These are phyloP conservation scores for Tetrahymena elliotti DNA, from an alignment of 73 alveolate species.

Conservation along the genomic window DNA sequence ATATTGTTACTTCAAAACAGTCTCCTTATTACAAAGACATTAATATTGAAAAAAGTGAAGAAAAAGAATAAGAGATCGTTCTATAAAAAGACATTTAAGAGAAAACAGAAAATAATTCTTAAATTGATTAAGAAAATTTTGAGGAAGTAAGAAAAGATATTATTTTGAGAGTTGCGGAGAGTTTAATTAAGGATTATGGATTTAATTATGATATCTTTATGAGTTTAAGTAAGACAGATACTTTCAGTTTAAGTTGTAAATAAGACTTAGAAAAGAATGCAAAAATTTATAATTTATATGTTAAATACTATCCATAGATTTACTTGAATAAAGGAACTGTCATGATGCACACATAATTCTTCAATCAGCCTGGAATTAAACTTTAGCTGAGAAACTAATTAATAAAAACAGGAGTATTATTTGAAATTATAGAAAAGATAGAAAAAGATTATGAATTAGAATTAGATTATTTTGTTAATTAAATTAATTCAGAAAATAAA, in stretches of 20 bases:
- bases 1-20: background rate
- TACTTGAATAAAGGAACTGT: background rate
- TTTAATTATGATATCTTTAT: background rate
- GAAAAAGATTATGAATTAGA: background rate
- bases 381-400: background rate
- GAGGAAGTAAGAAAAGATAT: background rate
- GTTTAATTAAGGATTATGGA: background rate
- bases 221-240: background rate
- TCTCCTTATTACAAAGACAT: background rate
- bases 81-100: background rate
- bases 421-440: background rate
- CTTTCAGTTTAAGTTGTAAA: background rate
- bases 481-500: background rate
- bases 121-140: background rate
- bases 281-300: background rate
- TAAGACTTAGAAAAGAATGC: background rate
- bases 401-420: background rate
- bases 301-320: background rate
- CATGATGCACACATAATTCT: background rate
- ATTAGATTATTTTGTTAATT: background rate
- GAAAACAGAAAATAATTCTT: background rate
- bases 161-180: background rate
- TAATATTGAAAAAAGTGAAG: background rate
- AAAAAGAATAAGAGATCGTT: background rate
- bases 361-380: background rate